These are phyloP conservation scores for Macaranga tanarius DNA, from an alignment of 441 rosid species.

Conservation along the genomic window DNA sequence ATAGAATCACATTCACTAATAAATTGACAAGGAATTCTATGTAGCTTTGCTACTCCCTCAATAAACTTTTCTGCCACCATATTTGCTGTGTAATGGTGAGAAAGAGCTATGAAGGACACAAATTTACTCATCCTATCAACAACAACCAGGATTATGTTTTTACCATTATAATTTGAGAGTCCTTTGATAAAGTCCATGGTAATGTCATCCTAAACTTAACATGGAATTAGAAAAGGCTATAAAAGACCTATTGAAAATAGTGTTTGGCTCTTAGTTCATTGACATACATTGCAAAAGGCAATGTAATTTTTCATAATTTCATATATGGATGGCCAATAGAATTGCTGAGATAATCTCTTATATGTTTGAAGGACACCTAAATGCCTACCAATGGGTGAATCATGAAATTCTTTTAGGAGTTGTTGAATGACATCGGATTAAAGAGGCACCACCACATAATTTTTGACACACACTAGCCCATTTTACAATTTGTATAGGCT, in stretches of 20 bases:
- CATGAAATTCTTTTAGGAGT: neutral
- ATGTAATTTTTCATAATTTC: rapidly evolving
- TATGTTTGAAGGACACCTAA: neutral
- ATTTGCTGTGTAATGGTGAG: neutral
- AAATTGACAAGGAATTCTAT: too few relatives aligned
- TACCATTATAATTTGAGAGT: rapidly evolving
- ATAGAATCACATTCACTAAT: neutral
- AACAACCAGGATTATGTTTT: neutral
- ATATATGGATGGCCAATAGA: too few relatives aligned
- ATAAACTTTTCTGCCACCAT: too few relatives aligned
- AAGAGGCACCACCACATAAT: neutral
- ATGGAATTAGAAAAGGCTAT: neutral
- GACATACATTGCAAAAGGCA: neutral
- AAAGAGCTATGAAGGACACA: neutral
- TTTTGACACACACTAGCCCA: neutral
- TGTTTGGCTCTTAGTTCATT: neutral
- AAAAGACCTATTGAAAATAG: neutral
- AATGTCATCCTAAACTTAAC: neutral
- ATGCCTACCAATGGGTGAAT: neutral
- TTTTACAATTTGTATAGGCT: neutral
- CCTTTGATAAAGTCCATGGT: slow-evolving; percentile 12
- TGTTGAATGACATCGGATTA: rapidly evolving
- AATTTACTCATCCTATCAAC: neutral
- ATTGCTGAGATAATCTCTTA: neutral
- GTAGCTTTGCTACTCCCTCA: too few relatives aligned